phyloP scores from a whole-genome alignment of 495 filamentous ascomycete genomes.

The Pyrenula aspistea region DNA sequence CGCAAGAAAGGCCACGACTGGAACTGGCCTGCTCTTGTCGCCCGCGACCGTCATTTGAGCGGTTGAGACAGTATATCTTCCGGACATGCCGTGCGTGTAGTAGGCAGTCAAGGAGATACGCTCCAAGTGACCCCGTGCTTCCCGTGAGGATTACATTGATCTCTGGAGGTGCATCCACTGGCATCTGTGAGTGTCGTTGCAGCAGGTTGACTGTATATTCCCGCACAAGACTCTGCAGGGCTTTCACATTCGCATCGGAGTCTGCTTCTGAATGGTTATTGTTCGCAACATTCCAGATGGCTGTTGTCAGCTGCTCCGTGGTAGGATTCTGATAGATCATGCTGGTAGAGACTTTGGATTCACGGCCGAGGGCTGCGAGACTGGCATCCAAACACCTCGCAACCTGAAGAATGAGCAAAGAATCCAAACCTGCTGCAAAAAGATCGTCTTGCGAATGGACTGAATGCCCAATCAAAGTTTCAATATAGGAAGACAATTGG shows the following conservation, averaged over 20 bases:
- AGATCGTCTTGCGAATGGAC: slow-evolving; percentile 9
- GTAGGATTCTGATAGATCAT: slow-evolving; percentile 20
- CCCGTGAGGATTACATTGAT: slow-evolving; percentile 41
- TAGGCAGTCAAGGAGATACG: slow-evolving; percentile 38
- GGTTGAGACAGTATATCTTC: slow-evolving; percentile 45
- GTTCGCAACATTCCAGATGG: slow-evolving; percentile 7
- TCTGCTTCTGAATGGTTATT: background rate
- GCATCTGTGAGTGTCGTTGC: slow-evolving; percentile 4
- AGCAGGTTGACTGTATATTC: slow-evolving; percentile 15
- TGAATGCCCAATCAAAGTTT: slow-evolving; percentile 5
- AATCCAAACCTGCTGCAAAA: slow-evolving; percentile 18
- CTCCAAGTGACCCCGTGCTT: slow-evolving; percentile 46
- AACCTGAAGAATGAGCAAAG: slow-evolving; percentile 17
- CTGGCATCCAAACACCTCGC: background rate
- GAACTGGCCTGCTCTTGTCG: slow-evolving; percentile 1
- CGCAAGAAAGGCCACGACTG: slow-evolving; percentile 1
- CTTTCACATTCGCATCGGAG: slow-evolving; percentile 10
- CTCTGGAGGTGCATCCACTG: slow-evolving; percentile 4
- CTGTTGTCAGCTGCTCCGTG: slow-evolving; percentile 10
- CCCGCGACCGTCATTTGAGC: slow-evolving; percentile 6
- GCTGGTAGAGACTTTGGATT: background rate
- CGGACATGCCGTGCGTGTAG: slow-evolving; percentile 18
- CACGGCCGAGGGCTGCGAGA: background rate
- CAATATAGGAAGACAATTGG: background rate
- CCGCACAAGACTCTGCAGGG: slow-evolving; percentile 6